phyloP scores from a whole-genome alignment of 202 grass and related monocot genomes.

The Setaria viridis region DNA sequence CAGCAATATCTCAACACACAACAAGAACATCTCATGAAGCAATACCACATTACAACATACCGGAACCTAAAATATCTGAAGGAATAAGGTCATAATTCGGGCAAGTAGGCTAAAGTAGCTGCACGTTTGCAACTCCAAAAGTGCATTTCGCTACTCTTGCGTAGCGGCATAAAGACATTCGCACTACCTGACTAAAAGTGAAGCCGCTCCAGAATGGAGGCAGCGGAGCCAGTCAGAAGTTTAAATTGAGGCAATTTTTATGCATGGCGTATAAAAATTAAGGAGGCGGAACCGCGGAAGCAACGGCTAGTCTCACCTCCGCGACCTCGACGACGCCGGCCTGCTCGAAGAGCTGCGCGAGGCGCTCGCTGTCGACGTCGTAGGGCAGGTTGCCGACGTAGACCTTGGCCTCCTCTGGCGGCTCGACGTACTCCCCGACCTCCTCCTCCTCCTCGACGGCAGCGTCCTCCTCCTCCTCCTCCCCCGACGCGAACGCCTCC shows the following conservation, averaged over 20 bases:
- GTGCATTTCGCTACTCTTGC: not conserved
- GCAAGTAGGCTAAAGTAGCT: not conserved
- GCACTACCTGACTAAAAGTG: not conserved
- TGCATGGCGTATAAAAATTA: not conserved
- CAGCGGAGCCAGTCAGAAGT: not conserved
- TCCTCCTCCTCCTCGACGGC: slow-evolving; percentile 1
- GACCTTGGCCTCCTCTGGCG: slow-evolving; percentile 87
- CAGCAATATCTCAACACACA: not conserved
- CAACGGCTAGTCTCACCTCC: slow-evolving; percentile 48
- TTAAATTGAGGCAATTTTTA: not conserved
- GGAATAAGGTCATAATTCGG: not conserved
- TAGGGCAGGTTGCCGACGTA: slow-evolving; percentile 84
- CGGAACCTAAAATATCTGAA: not conserved
- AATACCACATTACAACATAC: not conserved
- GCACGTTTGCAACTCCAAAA: not conserved
- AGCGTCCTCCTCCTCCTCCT: slow-evolving; percentile 31
- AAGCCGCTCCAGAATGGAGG: not conserved
- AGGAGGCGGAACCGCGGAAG: too few species aligned
- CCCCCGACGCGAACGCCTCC: slow-evolving; percentile 35
- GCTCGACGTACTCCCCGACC: slow-evolving; percentile 58
- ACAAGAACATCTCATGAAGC: not conserved
- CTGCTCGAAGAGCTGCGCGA: slow-evolving; percentile 81
- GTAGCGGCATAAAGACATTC: not conserved
- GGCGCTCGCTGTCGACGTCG: slow-evolving; percentile 79
- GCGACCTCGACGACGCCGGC: slow-evolving; percentile 78